Evolutionary conservation across 2,329 filamentous ascomycete genomes (phyloP).

Genomic region (Colletotrichum agaves): DNA sequence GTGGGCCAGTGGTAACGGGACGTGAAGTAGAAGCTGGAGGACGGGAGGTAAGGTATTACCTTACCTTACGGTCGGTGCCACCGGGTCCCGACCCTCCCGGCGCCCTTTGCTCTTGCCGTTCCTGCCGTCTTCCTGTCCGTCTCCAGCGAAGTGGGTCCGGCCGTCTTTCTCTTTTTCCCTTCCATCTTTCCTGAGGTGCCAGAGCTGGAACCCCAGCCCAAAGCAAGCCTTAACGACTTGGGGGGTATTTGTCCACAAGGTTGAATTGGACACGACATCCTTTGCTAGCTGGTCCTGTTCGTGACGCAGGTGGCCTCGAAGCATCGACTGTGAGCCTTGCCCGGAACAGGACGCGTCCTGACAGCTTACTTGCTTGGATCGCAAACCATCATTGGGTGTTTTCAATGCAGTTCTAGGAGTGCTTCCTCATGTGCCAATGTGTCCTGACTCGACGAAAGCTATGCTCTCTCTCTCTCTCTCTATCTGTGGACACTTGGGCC

Average conservation of each 20-base stretch:
- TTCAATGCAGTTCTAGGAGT: not conserved
- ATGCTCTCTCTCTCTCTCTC: not conserved
- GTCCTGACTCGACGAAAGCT: conserved; percentile 2
- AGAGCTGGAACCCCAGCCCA: not conserved
- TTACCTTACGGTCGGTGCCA: not conserved
- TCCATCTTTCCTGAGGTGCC: not conserved
- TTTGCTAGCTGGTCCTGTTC: not conserved
- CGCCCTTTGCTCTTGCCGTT: conserved; percentile 10
- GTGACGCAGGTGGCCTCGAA: not conserved
- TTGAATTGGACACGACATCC: not conserved
- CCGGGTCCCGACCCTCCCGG: conserved; percentile 10
- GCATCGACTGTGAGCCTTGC: not conserved
- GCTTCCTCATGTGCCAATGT: not conserved
- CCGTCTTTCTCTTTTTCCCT: not conserved
- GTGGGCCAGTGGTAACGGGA: not conserved
- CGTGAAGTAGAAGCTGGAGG: not conserved
- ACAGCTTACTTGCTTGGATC: not conserved
- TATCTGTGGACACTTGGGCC: conserved; percentile 15
- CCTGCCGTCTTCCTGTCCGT: conserved; percentile 15
- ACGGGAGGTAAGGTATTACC: no score
- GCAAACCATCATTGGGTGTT: not conserved
- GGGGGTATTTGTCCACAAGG: no score
- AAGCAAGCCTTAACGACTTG: no score
- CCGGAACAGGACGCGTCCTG: not conserved
- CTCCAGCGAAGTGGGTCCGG: conserved; percentile 22